These are phyloP conservation scores for Cyphellophora attinorum DNA, from an alignment of 2,329 filamentous ascomycete species.

Conservation along the genomic window DNA sequence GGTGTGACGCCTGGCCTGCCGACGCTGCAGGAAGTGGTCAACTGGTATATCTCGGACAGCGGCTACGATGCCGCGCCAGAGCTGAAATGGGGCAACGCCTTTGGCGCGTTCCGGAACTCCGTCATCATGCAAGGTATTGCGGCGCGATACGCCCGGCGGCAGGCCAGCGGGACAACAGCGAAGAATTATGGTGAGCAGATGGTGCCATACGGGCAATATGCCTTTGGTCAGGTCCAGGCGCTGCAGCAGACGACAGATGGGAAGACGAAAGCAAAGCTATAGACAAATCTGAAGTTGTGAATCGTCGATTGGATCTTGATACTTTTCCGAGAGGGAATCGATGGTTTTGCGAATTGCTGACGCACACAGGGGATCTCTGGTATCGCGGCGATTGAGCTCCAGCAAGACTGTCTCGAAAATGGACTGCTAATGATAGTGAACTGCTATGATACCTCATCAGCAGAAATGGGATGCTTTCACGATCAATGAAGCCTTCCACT, in stretches of 20 bases:
- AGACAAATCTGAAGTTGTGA: too few relatives aligned
- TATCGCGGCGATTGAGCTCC: too few relatives aligned
- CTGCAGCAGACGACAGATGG: constrained; percentile 25
- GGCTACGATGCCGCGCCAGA: constrained; percentile 61
- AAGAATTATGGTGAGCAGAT: constrained; percentile 60
- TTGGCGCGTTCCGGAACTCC: constrained; percentile 47
- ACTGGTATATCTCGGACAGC: constrained; percentile 57
- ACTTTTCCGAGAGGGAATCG: too few relatives aligned
- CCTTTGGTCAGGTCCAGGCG: constrained; percentile 62
- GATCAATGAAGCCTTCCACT: too few relatives aligned
- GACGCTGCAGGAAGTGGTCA: constrained; percentile 45
- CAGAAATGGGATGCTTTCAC: too few relatives aligned
- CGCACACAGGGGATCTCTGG: too few relatives aligned
- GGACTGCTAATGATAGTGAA: too few relatives aligned
- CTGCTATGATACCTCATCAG: too few relatives aligned
- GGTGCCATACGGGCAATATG: constrained; percentile 63
- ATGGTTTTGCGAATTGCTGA: too few relatives aligned
- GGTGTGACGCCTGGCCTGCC: constrained; percentile 58
- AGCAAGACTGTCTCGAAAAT: too few relatives aligned
- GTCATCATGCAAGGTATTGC: constrained; percentile 81
- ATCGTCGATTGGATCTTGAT: too few relatives aligned
- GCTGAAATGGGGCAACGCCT: constrained; percentile 55
- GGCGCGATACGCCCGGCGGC: constrained; percentile 68
- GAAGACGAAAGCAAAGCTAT: constrained; percentile 33
- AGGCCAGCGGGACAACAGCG: constrained; percentile 81